Conservation (phyloP, 257 asterid species). For the Ilex asprella region DNA sequence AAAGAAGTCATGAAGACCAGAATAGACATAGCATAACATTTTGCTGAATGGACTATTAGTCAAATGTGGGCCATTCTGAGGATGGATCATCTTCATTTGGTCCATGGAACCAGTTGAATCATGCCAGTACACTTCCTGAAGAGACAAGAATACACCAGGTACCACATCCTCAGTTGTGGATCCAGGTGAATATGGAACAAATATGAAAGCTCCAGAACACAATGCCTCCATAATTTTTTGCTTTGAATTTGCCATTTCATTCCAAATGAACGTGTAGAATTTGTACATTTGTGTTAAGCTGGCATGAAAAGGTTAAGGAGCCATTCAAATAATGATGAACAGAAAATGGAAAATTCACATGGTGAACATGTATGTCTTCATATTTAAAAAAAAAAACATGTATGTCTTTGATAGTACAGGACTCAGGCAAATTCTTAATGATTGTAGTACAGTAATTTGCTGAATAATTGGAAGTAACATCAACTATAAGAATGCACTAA, state of each 20-base stretch:
- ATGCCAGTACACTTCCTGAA: constrained; percentile 77
- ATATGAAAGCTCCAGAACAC: constrained; percentile 63
- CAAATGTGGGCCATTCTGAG: constrained; percentile 23
- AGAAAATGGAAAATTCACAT: neutral
- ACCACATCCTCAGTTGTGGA: constrained; percentile 49
- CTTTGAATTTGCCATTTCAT: constrained; percentile 53
- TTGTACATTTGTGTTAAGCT: constrained; percentile 81
- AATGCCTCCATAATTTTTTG: constrained; percentile 51
- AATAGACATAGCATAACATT: constrained; percentile 53
- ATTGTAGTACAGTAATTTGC: too few species aligned
- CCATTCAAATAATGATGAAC: constrained; percentile 1
- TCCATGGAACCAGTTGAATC: constrained; percentile 53
- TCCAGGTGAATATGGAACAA: constrained; percentile 53
- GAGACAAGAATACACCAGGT: constrained; percentile 61
- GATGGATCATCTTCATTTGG: constrained; percentile 27
- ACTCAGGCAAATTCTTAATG: too few species aligned
- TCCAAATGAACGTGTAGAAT: constrained; percentile 73
- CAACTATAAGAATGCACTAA: too few species aligned
- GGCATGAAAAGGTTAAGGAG: constrained; percentile 23
- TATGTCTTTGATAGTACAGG: too few species aligned
- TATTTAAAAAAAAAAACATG: too few species aligned
- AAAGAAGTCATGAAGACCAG: constrained; percentile 74
- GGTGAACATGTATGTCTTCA: neutral
- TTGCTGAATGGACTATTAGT: constrained; percentile 28
- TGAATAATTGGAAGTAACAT: too few species aligned